Evolutionary conservation across 2,329 filamentous ascomycete genomes (phyloP), one percentile per base, ranked within the genome.

Genomic region (Colletotrichum phormii): DNA sequence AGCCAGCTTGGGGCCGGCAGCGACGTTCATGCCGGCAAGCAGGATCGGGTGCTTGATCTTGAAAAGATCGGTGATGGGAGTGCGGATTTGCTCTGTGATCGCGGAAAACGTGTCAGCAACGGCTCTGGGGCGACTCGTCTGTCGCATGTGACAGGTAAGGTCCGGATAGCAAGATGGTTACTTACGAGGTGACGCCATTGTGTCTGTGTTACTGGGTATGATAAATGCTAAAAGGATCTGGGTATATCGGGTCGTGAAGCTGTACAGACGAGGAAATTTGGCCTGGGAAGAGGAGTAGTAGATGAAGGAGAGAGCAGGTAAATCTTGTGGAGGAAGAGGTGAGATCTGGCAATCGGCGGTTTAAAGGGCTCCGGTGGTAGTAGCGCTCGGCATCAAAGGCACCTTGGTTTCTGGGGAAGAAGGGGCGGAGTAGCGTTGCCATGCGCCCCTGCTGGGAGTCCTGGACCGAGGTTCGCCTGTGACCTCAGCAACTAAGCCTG

Each of bases 21-120:
- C 97, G 75, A 98, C 97, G 89, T 99, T 98, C 97, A 99, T 99
- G 83, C 97, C 97, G 78, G 97, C 97, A 75, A 99, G 92, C 80
- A 99, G 88, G 81, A 99, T 88, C 72, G 97, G 97, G 86, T 99
- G 97, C 84, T 97, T 94, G 90, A 99, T 98, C 89, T 95, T 94
- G 86, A 99, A 93, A 76, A 98, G 93, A 90, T 98, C 96, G 78
- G 97, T 99, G 80, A 95, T 88, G 77, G 94, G 92, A 66, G 97
- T 99, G 81, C 94, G 94, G 84, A 99, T 93, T 88, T 94, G 89
- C 87, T 97, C 94, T 96, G 83, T 71, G 63, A 59, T 51, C 62
- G 58, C 35, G 62, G 55, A 58, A 67, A 68, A 72, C 64, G 73
- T 75, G 79, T 77, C 73, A 78, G 76, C 73, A 18, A 13, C 22